These are phyloP conservation scores for Neonectria neomacrospora DNA, from an alignment of 2,329 filamentous ascomycete species.

Conservation along the genomic window DNA sequence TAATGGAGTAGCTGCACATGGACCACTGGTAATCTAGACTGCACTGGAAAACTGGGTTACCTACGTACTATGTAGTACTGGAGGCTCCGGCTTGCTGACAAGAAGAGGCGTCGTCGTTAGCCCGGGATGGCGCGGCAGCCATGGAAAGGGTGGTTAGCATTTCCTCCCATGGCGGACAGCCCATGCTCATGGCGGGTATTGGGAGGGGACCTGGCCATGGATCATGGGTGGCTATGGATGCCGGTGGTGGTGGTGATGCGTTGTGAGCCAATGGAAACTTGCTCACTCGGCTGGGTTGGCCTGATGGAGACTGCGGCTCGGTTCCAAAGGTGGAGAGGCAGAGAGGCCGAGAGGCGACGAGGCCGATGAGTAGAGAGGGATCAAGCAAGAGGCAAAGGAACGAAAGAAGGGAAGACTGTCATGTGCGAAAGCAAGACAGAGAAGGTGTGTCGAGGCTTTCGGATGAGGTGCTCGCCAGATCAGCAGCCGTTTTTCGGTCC, in stretches of 20 bases:
- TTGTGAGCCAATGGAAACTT: conserved; percentile 58
- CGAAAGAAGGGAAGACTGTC: background rate
- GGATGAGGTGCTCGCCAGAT: conserved; percentile 1
- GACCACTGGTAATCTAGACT: background rate
- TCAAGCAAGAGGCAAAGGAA: conserved; percentile 3
- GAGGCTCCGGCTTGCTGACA: background rate
- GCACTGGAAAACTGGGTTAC: background rate
- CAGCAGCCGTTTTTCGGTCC: background rate
- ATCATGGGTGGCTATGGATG: conserved; percentile 24
- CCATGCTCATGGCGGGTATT: conserved; percentile 27
- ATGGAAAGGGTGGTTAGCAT: conserved; percentile 1
- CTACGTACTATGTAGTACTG: background rate
- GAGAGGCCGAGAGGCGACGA: conserved; percentile 13
- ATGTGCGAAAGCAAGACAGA: background rate
- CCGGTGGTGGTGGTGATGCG: conserved; percentile 39
- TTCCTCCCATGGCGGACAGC: conserved; percentile 9
- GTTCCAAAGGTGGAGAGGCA: conserved; percentile 21
- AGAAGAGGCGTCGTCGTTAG: conserved; percentile 3
- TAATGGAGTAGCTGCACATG: background rate
- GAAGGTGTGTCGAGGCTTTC: background rate
- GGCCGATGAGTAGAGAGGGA: conserved; percentile 15
- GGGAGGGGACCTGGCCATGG: conserved; percentile 21
- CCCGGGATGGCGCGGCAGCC: background rate
- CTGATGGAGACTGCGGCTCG: conserved; percentile 36
- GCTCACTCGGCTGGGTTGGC: conserved; percentile 51